These are phyloP conservation scores for Kandelia obovata DNA, from an alignment of 345 rosid genomes.

Conservation along the genomic window DNA sequence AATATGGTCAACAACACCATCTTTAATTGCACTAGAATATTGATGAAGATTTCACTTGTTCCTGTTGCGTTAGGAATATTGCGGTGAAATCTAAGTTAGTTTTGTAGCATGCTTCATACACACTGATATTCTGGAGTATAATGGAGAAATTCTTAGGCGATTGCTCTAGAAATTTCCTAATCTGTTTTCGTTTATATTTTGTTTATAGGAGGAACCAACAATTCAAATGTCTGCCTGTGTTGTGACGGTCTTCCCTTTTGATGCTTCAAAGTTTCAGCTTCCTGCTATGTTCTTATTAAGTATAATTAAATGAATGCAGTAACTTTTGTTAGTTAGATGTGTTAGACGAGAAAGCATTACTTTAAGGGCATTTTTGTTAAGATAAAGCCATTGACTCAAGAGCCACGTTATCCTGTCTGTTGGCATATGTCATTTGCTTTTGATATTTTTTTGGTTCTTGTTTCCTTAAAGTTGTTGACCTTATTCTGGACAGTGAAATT, in stretches of 20 bases:
- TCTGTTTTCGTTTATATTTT: background rate
- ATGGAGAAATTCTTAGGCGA: background rate
- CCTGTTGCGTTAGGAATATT: too few relatives aligned
- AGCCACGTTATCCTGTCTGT: background rate
- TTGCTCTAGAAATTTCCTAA: background rate
- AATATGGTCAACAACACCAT: too few relatives aligned
- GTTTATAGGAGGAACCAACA: too few relatives aligned
- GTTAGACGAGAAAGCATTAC: background rate
- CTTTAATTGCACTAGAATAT: too few relatives aligned
- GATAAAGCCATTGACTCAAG: too few relatives aligned
- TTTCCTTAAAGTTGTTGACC: background rate
- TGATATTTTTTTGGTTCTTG: too few relatives aligned
- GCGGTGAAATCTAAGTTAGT: too few relatives aligned
- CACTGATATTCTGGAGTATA: background rate
- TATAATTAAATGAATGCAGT: conserved; percentile 2
- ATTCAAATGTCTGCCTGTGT: too few relatives aligned
- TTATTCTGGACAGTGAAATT: background rate
- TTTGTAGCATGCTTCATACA: too few relatives aligned
- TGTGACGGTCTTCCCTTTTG: background rate
- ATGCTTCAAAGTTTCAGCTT: background rate
- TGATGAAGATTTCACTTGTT: too few relatives aligned
- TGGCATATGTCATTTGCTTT: background rate
- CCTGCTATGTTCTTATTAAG: background rate
- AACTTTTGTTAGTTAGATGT: background rate
- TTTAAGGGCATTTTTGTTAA: background rate